Evolutionary conservation across 768 basidiomycete genomes (phyloP).

Genomic region (Hypholoma fasciculare): DNA sequence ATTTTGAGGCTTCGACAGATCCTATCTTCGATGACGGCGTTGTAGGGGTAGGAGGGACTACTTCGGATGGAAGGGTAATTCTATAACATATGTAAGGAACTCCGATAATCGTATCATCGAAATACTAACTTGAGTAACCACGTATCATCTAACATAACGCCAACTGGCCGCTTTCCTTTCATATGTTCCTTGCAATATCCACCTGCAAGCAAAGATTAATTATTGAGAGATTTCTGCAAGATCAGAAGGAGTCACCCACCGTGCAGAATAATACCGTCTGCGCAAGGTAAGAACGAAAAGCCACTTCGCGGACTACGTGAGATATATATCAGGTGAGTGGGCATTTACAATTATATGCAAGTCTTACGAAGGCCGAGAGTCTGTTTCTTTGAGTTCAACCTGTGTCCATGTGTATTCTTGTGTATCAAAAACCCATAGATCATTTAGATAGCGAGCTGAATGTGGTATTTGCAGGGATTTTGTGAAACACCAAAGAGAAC

Average conservation of each 20-base stretch:
- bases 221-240: background rate
- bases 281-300: conserved; percentile 78
- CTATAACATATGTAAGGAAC: conserved; percentile 5
- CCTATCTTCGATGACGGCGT: conserved; percentile 16
- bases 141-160: conserved; percentile 87
- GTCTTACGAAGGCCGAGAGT: conserved; percentile 70
- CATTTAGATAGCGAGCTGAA: conserved; percentile 77
- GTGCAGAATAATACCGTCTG: conserved; percentile 80
- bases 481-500: background rate
- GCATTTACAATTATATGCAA: conserved; percentile 6
- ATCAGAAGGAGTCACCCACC: conserved; percentile 42
- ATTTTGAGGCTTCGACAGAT: conserved; percentile 1
- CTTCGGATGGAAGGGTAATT: conserved; percentile 21
- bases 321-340: background rate
- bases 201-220: conserved; percentile 37
- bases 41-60: conserved; percentile 8
- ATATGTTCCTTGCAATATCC: conserved; percentile 91
- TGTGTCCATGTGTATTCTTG: conserved; percentile 87
- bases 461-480: background rate
- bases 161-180: conserved; percentile 83
- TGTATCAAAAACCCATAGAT: conserved; percentile 84
- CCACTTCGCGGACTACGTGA: conserved; percentile 66
- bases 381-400: conserved; percentile 70
- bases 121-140: conserved; percentile 75
- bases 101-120: background rate